These are phyloP conservation scores for Metahyphopichia silvanorum DNA, from an alignment of 805 yeast species.

Conservation along the genomic window DNA sequence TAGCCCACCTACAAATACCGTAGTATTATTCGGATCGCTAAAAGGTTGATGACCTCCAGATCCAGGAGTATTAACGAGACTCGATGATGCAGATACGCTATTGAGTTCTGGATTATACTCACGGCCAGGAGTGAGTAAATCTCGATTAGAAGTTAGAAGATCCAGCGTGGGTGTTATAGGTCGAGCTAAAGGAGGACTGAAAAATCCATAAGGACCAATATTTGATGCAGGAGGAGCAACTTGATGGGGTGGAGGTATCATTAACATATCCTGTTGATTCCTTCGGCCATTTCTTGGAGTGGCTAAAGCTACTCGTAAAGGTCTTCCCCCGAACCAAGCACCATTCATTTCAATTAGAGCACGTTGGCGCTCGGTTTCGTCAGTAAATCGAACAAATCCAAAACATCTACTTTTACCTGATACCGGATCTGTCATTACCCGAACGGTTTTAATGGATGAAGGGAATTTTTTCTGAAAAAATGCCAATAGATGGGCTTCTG, in stretches of 20 bases:
- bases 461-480: constrained; percentile 65
- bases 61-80: constrained; percentile 4
- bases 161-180: neutral
- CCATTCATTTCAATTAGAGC: constrained; percentile 78
- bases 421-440: constrained; percentile 85
- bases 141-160: neutral
- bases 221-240: constrained; percentile 8
- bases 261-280: constrained; percentile 7
- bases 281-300: constrained; percentile 54
- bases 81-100: neutral
- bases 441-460: constrained; percentile 67
- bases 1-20: constrained; percentile 76
- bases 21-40: constrained; percentile 63
- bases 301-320: constrained; percentile 73
- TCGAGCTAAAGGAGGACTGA: constrained; percentile 5
- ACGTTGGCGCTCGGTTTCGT: constrained; percentile 62
- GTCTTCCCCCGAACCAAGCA: constrained; percentile 75
- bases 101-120: constrained; percentile 1
- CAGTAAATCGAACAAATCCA: constrained; percentile 76
- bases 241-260: constrained; percentile 15
- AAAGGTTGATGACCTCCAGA: constrained; percentile 20
- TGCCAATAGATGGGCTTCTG: constrained; percentile 74
- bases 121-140: constrained; percentile 8
- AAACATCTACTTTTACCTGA: constrained; percentile 75
- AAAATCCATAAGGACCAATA: constrained; percentile 4